These are phyloP conservation scores for Teratosphaeria pseudoeucalypti DNA, from an alignment of 2,329 filamentous ascomycete genomes.

Conservation along the genomic window DNA sequence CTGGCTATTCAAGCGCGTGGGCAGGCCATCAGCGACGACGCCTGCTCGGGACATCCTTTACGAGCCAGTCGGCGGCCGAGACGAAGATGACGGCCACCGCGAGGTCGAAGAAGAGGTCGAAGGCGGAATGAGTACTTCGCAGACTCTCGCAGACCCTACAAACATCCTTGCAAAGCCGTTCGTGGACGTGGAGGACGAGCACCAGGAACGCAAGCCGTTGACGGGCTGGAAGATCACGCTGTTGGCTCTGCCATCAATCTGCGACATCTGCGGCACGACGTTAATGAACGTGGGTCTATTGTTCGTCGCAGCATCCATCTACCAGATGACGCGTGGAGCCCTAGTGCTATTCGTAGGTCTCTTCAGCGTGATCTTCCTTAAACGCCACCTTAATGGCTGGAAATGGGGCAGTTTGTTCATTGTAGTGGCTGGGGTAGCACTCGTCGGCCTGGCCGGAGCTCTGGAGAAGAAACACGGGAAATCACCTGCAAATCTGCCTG, in stretches of 20 bases:
- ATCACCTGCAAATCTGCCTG: slow-evolving; percentile 18
- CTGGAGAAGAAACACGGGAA: slow-evolving; percentile 57
- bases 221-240: slow-evolving; percentile 61
- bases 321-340: slow-evolving; percentile 95
- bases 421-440: slow-evolving; percentile 75
- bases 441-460: slow-evolving; percentile 83
- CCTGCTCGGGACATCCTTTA: slow-evolving; percentile 18
- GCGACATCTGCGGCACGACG: slow-evolving; percentile 89
- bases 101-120: slow-evolving; percentile 30
- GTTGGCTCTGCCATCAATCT: slow-evolving; percentile 76
- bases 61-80: slow-evolving; percentile 16
- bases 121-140: slow-evolving; percentile 29
- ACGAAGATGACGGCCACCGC: slow-evolving; percentile 27
- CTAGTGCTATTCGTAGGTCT: slow-evolving; percentile 91
- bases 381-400: slow-evolving; percentile 67
- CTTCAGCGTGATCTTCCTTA: slow-evolving; percentile 86
- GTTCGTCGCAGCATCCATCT: slow-evolving; percentile 90
- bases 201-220: slow-evolving; percentile 43
- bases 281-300: slow-evolving; percentile 94
- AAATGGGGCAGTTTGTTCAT: slow-evolving; percentile 85
- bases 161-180: slow-evolving; percentile 42
- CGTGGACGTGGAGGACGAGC: slow-evolving; percentile 37
- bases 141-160: slow-evolving; percentile 28
- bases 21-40: slow-evolving; percentile 7
- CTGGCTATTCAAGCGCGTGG: slow-evolving; percentile 47